Base-by-base conservation (phyloP, 345 rosid genomes). In the Eucalyptus globulus region DNA sequence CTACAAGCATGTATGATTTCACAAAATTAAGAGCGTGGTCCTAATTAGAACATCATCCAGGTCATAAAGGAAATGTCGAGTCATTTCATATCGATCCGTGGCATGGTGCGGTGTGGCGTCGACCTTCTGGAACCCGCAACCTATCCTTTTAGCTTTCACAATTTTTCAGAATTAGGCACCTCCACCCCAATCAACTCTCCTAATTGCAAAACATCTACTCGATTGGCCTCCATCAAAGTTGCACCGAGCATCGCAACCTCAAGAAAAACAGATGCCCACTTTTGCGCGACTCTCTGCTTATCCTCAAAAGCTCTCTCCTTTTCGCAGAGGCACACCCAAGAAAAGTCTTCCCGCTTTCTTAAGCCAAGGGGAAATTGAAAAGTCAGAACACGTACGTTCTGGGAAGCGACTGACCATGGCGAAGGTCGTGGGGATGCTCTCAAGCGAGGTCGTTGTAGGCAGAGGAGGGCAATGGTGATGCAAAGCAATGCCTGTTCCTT, bases 401-500 rank as follows among this genome's bases (percentile, higher is more conserved):
- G 69, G 14, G 0, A 27, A 60, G 69, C 14, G 31, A 60, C 58
- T 0, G 0, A 53, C 11, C 26, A 19, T 53, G 26, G 58, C 58
- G 11, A 8, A 53, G 11, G 58, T 53, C 56, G 11, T 19, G 11
- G 26, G 58, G 58, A 8, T 53, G 58, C 26, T 53, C 26, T 53
- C 58, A 11, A 0, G 58, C 26, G 11, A 53, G 11, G 58, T 53
- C 93, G 95, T 88, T 97, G 99, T 95, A 95, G 91, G 91, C 99
- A 97, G 53, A 90, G 87, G 43, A 96, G 90, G 22, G 99, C 99
- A 40, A 97, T 95, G 29, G 96, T 97, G 56, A 95, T 93, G 91
- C 99, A 96, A 50, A 97, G 91, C 37, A 92, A 88, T 29, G 98
- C 99, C 90, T 95, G 96, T 56, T 95, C 98, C 90, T 86, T 88